phyloP scores from a whole-genome alignment of 805 yeast species.

The Jamesozyma jinghongensis region DNA sequence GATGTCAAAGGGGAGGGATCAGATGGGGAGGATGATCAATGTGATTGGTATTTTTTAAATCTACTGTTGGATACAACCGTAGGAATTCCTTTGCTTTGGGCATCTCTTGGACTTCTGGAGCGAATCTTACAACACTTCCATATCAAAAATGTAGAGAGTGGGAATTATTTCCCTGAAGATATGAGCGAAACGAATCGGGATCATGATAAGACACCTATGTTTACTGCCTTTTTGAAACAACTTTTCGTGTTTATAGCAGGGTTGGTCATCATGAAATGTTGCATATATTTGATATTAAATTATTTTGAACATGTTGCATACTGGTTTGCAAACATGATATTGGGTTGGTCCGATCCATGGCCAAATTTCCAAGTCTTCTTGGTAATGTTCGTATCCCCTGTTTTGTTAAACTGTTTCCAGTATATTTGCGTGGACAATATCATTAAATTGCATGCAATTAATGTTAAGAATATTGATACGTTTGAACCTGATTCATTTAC shows the following conservation, averaged over 20 bases:
- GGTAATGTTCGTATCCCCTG: slow-evolving; percentile 77
- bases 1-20: background rate
- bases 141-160: slow-evolving; percentile 39
- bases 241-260: slow-evolving; percentile 58
- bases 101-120: slow-evolving; percentile 44
- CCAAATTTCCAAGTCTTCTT: slow-evolving; percentile 79
- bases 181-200: background rate
- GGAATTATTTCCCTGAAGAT: slow-evolving; percentile 29
- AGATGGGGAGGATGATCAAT: slow-evolving; percentile 52
- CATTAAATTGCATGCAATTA: slow-evolving; percentile 45
- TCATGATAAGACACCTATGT: slow-evolving; percentile 16
- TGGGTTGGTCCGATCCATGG: slow-evolving; percentile 75
- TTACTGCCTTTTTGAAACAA: slow-evolving; percentile 62
- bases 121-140: slow-evolving; percentile 26
- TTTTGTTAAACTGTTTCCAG: slow-evolving; percentile 65
- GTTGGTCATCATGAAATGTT: slow-evolving; percentile 51
- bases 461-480: slow-evolving; percentile 19
- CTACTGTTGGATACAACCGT: slow-evolving; percentile 85
- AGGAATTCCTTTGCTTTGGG: slow-evolving; percentile 79
- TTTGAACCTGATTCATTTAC: slow-evolving; percentile 21
- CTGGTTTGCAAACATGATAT: slow-evolving; percentile 62
- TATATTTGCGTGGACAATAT: slow-evolving; percentile 64
- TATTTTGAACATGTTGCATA: slow-evolving; percentile 62
- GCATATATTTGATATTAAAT: slow-evolving; percentile 48
- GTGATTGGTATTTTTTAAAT: slow-evolving; percentile 91